These are phyloP conservation scores for Yamadazyma triangularis DNA, from an alignment of 1,139 yeast genomes.

Conservation along the genomic window DNA sequence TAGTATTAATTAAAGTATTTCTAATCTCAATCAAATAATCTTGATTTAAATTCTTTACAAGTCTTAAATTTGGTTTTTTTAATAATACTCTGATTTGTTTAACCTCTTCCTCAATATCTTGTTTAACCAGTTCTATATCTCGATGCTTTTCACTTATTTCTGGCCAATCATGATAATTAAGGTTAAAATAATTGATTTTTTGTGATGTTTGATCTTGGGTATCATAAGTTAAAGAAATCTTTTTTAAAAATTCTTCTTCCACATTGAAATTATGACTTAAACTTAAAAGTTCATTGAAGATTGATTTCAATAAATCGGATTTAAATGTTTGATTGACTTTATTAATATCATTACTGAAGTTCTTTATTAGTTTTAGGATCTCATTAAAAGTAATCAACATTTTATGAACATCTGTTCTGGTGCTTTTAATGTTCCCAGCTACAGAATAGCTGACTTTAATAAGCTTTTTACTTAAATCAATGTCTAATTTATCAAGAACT, in stretches of 20 bases:
- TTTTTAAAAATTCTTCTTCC: conserved; percentile 35
- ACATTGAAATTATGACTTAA: conserved; percentile 12
- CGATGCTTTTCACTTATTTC: conserved; percentile 34
- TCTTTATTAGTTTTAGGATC: conserved; percentile 23
- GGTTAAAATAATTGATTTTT: conserved; percentile 50
- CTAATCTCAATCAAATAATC: conserved; percentile 73
- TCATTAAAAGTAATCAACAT: conserved; percentile 51
- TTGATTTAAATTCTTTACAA: conserved; percentile 54
- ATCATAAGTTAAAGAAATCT: conserved; percentile 53
- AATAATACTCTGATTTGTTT: conserved; percentile 37
- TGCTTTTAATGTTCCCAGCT: conserved; percentile 31
- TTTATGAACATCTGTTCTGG: conserved; percentile 61
- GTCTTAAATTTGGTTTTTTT: conserved; percentile 50
- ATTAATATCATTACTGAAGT: conserved; percentile 20
- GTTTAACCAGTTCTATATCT: conserved; percentile 42
- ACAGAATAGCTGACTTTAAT: conserved; percentile 63
- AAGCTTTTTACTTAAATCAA: conserved; percentile 65
- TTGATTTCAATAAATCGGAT: conserved; percentile 21
- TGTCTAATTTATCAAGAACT: conserved; percentile 7
- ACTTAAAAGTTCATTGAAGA: conserved; percentile 19
- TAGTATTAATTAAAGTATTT: conserved; percentile 45
- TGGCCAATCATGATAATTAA: conserved; percentile 34
- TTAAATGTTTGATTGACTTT: conserved; percentile 8
- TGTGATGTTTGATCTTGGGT: conserved; percentile 34
- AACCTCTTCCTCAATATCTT: conserved; percentile 49